Evolutionary conservation across 1,284 basidiomycete genomes (phyloP).

Genomic region (Anthracocystis setariae): DNA sequence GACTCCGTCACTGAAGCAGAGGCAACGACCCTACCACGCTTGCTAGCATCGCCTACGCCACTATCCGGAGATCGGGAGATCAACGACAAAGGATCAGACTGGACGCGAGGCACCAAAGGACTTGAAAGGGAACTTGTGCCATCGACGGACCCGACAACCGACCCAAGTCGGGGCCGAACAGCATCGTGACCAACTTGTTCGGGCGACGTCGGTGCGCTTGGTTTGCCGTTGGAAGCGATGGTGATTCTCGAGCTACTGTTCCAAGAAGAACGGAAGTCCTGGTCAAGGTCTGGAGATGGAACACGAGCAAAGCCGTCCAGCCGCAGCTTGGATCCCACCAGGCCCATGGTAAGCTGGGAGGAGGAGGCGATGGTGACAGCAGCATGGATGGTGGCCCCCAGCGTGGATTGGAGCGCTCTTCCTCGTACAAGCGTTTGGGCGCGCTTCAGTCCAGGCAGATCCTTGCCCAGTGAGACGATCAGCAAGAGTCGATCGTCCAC

Average conservation of each 20-base stretch:
- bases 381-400: slow-evolving; percentile 16
- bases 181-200: slow-evolving; percentile 9
- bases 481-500: slow-evolving; percentile 21
- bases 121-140: background rate
- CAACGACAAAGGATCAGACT: no score
- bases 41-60: no score
- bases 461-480: slow-evolving; percentile 19
- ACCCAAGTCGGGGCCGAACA: slow-evolving; percentile 9
- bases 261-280: slow-evolving; percentile 23
- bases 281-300: slow-evolving; percentile 6
- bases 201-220: slow-evolving; percentile 19
- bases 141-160: slow-evolving; percentile 2
- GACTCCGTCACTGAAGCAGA: background rate
- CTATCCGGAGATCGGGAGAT: no score
- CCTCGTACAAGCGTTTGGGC: slow-evolving; percentile 19
- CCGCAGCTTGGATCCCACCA: slow-evolving; percentile 21
- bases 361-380: slow-evolving; percentile 9
- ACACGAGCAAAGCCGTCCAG: slow-evolving; percentile 20
- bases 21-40: no score
- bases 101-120: background rate
- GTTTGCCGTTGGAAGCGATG: slow-evolving; percentile 1
- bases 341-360: slow-evolving; percentile 21
- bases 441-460: slow-evolving; percentile 14
- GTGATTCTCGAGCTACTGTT: slow-evolving; percentile 6
- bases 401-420: slow-evolving; percentile 11